Evolutionary conservation across 2,329 filamentous ascomycete species (phyloP), one percentile per base, ranked within the genome.

Genomic region (Chalaropsis thielavioides): DNA sequence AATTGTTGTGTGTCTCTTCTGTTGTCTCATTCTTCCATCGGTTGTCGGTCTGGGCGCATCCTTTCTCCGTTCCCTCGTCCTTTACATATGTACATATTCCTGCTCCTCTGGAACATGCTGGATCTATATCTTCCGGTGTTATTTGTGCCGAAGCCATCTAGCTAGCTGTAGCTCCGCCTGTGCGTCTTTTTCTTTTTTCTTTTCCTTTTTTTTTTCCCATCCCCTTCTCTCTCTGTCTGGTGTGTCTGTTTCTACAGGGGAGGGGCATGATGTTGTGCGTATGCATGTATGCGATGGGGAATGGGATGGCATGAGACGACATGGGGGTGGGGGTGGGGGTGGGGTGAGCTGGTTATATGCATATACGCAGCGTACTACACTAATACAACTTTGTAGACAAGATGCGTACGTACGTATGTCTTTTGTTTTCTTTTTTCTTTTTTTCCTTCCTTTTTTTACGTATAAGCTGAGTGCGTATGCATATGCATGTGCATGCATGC

Each of bases 61-160:
- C 51, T 17, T 31, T 31, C 31, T 56, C 7, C 17, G 41, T 11
- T 43, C 31, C 51, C 22, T 27, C 17, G 41, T 43, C 31, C 31
- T 6, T 31, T 6, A 31, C 31, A n/a, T n/a, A n/a, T n/a, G 3
- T 31, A 31, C 31, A 31, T 31, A 31, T 43, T 43, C 41, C 31
- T 56, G 51, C 24, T 56, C 15, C 38, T 61, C n/a, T 44, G 38
- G 59, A 56, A 56, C 22, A 56, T 56, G 51, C 51, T 56, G 27
- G 24, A 31, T 56, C 51, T 56, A 56, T 56, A 56, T 56, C 15
- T 56, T 56, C 51, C 51, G 51, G 51, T 56, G 51, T 56, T 56
- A 56, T 56, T 56, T 56, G 51, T 56, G 51, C 51, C 51, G 51
- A 56, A 56, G 51, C 31, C 51, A 27, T 44, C 31, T 17, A 56